A percentile compares a stretch with the other conserved stretches of the same genome.
Conservation (phyloP, 2,329 filamentous ascomycete species). For the Grosmannia clavigera region DNA sequence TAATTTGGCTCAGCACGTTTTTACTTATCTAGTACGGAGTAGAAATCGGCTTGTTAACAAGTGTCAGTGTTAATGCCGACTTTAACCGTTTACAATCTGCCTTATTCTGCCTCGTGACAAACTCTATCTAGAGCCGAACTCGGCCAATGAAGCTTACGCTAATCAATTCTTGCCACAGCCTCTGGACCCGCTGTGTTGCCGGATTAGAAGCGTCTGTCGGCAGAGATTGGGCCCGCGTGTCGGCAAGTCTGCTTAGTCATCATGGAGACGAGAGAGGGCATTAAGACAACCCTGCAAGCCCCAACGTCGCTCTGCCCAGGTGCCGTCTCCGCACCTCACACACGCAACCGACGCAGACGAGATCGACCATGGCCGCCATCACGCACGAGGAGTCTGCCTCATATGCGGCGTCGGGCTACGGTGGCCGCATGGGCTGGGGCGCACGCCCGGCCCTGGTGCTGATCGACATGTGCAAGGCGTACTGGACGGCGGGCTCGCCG, state of each 20-base stretch:
- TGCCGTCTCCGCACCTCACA: background rate
- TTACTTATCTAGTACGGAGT: too few relatives aligned
- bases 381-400: slow-evolving; percentile 10
- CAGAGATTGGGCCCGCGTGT: background rate
- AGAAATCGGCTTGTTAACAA: too few relatives aligned
- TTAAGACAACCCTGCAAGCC: background rate
- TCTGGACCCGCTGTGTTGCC: background rate
- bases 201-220: background rate
- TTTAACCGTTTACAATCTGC: background rate
- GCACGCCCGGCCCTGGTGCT: slow-evolving; percentile 28
- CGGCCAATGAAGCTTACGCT: too few relatives aligned
- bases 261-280: background rate
- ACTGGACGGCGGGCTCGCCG: slow-evolving; percentile 30
- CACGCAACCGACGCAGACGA: background rate
- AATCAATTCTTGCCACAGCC: too few relatives aligned
- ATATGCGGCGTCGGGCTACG: slow-evolving; percentile 24
- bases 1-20: too few relatives aligned
- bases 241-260: background rate
- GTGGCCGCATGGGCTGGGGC: slow-evolving; percentile 32
- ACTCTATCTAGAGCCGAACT: background rate
- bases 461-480: slow-evolving; percentile 34
- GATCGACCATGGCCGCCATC: background rate
- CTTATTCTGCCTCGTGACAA: background rate
- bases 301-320: background rate
- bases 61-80: background rate